Evolutionary conservation across 805 yeast genomes (phyloP).

Genomic region (Candida broadrunensis): DNA sequence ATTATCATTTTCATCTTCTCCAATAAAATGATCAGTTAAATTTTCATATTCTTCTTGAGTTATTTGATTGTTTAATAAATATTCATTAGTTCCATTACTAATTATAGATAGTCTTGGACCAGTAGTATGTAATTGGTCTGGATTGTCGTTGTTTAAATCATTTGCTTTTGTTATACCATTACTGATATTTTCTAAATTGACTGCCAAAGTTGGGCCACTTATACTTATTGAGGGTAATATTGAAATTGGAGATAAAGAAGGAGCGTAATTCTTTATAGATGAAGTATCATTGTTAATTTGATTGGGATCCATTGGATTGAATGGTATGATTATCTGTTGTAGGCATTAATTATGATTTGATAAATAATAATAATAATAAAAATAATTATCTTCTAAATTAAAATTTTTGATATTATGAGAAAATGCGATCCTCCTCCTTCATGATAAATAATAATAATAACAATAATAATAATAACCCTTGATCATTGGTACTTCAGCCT

Average conservation of each 20-base stretch:
- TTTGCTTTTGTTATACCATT: slow-evolving; percentile 2
- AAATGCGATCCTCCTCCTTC: too few relatives aligned
- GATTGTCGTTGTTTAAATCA: neutral
- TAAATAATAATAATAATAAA: too few relatives aligned
- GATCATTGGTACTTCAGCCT: too few relatives aligned
- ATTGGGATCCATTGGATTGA: neutral
- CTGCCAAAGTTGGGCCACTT: slow-evolving; percentile 19
- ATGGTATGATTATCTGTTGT: neutral
- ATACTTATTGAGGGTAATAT: neutral
- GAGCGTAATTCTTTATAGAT: slow-evolving; percentile 1
- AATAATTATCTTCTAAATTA: too few relatives aligned
- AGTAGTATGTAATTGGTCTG: neutral
- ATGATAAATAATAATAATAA: too few relatives aligned
- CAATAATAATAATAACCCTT: too few relatives aligned
- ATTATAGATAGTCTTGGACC: neutral
- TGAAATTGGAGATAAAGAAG: slow-evolving; percentile 1
- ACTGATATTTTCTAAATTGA: slow-evolving; percentile 15
- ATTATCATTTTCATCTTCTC: slow-evolving; percentile 2
- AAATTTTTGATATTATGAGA: too few relatives aligned
- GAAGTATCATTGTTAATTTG: neutral
- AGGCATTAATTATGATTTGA: neutral
- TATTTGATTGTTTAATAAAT: neutral
- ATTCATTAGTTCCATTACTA: neutral
- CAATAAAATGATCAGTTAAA: slow-evolving; percentile 2
- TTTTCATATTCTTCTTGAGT: neutral